These are phyloP conservation scores for Plenodomus tracheiphilus DNA, from an alignment of 2,329 filamentous ascomycete species.

Conservation along the genomic window DNA sequence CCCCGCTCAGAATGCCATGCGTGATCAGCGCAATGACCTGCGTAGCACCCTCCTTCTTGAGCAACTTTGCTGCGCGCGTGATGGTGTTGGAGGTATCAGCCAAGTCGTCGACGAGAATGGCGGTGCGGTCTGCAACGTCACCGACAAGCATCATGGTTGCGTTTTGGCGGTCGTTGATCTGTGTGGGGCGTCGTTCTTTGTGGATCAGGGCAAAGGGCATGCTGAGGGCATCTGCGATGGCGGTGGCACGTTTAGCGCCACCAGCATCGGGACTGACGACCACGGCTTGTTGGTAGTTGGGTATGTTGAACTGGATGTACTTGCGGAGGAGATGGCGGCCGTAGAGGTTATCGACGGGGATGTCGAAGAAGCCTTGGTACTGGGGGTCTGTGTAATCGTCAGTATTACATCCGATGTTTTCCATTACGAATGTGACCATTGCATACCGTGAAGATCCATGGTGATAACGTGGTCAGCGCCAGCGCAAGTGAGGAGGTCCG, in stretches of 20 bases:
- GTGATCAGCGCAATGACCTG: conserved; percentile 90
- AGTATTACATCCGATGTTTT: conserved; percentile 2
- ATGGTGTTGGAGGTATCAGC: conserved; percentile 97
- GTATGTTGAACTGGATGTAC: conserved; percentile 78
- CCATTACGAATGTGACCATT: neutral
- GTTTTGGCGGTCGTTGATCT: conserved; percentile 79
- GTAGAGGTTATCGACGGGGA: conserved; percentile 97
- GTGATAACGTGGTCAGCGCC: conserved; percentile 97
- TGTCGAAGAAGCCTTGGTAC: conserved; percentile 98
- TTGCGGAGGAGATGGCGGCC: conserved; percentile 72
- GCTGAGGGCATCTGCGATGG: conserved; percentile 88
- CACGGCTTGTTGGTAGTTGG: conserved; percentile 81
- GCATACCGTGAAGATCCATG: conserved; percentile 71
- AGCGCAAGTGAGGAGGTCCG: conserved; percentile 91
- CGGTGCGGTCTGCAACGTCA: conserved; percentile 76
- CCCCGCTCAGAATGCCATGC: conserved; percentile 91
- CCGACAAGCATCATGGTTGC: conserved; percentile 94
- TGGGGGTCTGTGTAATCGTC: conserved; percentile 69
- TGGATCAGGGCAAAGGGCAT: conserved; percentile 98
- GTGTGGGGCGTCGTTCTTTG: conserved; percentile 91
- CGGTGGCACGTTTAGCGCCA: conserved; percentile 92
- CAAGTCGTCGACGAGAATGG: conserved; percentile 92
- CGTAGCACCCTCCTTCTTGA: conserved; percentile 90
- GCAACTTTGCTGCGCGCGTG: conserved; percentile 90
- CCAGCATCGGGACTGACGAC: conserved; percentile 96